Evolutionary conservation across 2,329 filamentous ascomycete genomes (phyloP).

Genomic region (Hymenoscyphus occultus): DNA sequence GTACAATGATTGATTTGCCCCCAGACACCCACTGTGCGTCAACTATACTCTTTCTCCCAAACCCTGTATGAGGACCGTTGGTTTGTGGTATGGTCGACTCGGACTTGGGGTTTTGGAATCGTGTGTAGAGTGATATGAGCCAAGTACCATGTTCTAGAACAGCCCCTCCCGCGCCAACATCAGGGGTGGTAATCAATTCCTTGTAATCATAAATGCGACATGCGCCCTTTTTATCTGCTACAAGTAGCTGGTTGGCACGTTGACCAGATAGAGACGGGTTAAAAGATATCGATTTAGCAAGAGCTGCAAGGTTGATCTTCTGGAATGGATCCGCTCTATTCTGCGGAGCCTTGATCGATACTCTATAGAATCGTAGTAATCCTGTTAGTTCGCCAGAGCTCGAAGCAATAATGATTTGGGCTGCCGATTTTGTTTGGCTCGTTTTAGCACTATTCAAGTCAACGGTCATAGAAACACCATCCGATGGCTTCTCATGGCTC

Average conservation of each 20-base stretch:
- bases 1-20: constrained; percentile 55
- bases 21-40: constrained; percentile 61
- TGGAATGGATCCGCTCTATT: constrained; percentile 52
- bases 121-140: constrained; percentile 58
- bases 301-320: constrained; percentile 54
- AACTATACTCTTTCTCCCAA: constrained; percentile 56
- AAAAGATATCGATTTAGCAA: constrained; percentile 56
- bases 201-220: constrained; percentile 62
- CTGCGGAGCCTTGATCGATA: constrained; percentile 42
- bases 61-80: constrained; percentile 49
- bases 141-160: constrained; percentile 56
- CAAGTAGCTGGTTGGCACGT: constrained; percentile 55
- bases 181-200: constrained; percentile 49
- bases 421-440: constrained; percentile 30
- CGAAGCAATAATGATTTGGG: constrained; percentile 56
- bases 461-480: constrained; percentile 55
- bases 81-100: constrained; percentile 39
- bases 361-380: constrained; percentile 56
- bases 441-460: constrained; percentile 35
- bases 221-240: constrained; percentile 53
- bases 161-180: constrained; percentile 45
- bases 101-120: constrained; percentile 29
- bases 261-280: constrained; percentile 47
- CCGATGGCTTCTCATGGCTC: constrained; percentile 52
- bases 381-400: constrained; percentile 59